These are phyloP conservation scores for Tricholoma bakamatsutake DNA, from an alignment of 768 basidiomycete species.

Conservation along the genomic window DNA sequence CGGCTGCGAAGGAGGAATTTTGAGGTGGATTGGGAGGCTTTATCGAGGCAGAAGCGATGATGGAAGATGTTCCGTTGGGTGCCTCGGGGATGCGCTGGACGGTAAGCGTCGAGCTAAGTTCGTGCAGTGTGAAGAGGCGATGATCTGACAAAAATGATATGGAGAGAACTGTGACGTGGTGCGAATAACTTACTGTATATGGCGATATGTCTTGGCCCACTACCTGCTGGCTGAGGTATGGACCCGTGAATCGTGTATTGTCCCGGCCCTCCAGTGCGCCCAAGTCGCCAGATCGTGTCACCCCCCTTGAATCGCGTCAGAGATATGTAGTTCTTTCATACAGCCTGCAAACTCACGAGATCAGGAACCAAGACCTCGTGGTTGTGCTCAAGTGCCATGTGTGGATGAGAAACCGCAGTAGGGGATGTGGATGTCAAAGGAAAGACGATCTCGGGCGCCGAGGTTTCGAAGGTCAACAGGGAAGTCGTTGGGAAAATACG, in stretches of 20 bases:
- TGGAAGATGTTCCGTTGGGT: conserved; percentile 42
- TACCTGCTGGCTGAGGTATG: conserved; percentile 33
- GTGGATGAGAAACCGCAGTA: conserved; percentile 49
- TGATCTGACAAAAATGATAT: conserved; percentile 27
- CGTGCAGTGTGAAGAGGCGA: conserved; percentile 48
- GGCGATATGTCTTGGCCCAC: conserved; percentile 57
- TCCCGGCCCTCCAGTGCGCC: conserved; percentile 33
- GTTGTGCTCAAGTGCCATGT: conserved; percentile 51
- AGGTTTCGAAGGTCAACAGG: conserved; percentile 25
- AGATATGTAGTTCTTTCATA: not conserved
- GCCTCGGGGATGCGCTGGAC: conserved; percentile 51
- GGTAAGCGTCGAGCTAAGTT: conserved; percentile 50
- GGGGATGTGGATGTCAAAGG: conserved; percentile 26
- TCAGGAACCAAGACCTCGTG: conserved; percentile 56
- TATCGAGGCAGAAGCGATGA: conserved; percentile 46
- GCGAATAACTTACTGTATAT: conserved; percentile 25
- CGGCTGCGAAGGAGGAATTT: conserved; percentile 45
- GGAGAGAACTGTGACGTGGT: not conserved
- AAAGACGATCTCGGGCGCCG: conserved; percentile 46
- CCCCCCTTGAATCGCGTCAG: conserved; percentile 34
- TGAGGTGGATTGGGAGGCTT: conserved; percentile 36
- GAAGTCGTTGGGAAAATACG: conserved; percentile 44
- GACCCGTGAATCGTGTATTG: conserved; percentile 50
- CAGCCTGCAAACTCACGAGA: conserved; percentile 31
- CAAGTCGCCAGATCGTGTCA: conserved; percentile 61